Conservation (phyloP, 352 stramenopile genomes). For the Halophytophthora polymorphica region DNA sequence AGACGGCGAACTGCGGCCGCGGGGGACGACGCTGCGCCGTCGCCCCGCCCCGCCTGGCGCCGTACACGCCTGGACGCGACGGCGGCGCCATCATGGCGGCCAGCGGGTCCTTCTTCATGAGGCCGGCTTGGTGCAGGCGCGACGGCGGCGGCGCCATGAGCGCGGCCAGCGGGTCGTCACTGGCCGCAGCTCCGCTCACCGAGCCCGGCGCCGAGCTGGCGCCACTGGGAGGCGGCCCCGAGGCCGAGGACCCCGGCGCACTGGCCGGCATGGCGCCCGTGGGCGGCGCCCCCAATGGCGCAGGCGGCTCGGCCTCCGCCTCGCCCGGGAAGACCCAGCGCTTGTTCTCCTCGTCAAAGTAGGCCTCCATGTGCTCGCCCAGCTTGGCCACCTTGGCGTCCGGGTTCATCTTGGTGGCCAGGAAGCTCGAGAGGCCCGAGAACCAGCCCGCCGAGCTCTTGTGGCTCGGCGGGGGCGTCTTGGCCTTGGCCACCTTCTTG, state of each 20-base stretch:
- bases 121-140: constrained; percentile 29
- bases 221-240: constrained; percentile 34
- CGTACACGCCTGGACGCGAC: constrained; percentile 34
- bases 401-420: constrained; percentile 78
- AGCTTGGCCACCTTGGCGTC: constrained; percentile 82
- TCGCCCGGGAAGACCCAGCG: constrained; percentile 88
- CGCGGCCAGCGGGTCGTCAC: constrained; percentile 65
- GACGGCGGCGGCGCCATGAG: constrained; percentile 78
- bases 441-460: constrained; percentile 56
- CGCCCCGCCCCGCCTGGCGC: constrained; percentile 21
- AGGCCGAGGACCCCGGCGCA: constrained; percentile 31
- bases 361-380: constrained; percentile 73
- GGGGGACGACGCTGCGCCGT: constrained; percentile 46
- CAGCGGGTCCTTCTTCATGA: constrained; percentile 86
- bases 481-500: constrained; percentile 65
- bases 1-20: constrained; percentile 84
- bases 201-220: constrained; percentile 69
- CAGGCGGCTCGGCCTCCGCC: constrained; percentile 51
- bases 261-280: constrained; percentile 60
- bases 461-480: constrained; percentile 75
- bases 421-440: constrained; percentile 58
- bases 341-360: constrained; percentile 80
- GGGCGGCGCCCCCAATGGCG: constrained; percentile 67
- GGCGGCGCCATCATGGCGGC: constrained; percentile 85
- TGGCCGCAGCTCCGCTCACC: constrained; percentile 33